Percentiles rank a stretch among this genome's conserved stretches.
Conservation (phyloP, 768 basidiomycete species). For the Guyanaporus albipodus region DNA sequence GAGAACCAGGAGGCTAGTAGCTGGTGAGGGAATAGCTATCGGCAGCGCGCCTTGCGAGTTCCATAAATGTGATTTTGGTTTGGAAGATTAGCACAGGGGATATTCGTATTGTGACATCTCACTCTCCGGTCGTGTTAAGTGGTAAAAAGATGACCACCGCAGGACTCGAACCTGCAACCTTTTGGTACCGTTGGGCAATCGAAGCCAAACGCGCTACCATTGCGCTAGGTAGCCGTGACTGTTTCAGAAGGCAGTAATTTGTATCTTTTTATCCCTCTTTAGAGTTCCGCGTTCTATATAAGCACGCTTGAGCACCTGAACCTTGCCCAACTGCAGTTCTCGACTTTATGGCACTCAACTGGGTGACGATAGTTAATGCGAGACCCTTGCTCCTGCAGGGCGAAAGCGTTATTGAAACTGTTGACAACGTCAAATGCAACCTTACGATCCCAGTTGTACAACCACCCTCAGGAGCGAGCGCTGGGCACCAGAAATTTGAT, state of each 20-base stretch:
- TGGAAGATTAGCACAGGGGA: slow-evolving; percentile 4
- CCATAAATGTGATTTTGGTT: slow-evolving; percentile 34
- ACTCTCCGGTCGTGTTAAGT: background rate
- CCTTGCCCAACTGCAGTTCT: background rate
- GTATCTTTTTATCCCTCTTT: background rate
- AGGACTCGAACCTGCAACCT: slow-evolving; percentile 98
- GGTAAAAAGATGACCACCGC: slow-evolving; percentile 63
- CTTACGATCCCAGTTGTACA: slow-evolving; percentile 55
- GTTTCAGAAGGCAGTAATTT: background rate
- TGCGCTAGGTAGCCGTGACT: slow-evolving; percentile 71
- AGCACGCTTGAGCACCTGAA: background rate
- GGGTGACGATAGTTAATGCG: slow-evolving; percentile 59
- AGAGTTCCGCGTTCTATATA: background rate
- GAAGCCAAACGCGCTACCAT: slow-evolving; percentile 97
- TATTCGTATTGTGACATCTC: background rate
- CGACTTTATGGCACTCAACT: slow-evolving; percentile 68
- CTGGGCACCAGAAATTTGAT: slow-evolving; percentile 54
- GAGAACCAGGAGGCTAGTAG: slow-evolving; percentile 31
- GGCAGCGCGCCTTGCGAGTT: slow-evolving; percentile 61
- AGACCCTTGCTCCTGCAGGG: slow-evolving; percentile 60
- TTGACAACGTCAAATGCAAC: slow-evolving; percentile 57
- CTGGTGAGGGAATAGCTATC: slow-evolving; percentile 52
- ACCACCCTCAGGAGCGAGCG: slow-evolving; percentile 48
- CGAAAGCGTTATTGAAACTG: slow-evolving; percentile 54
- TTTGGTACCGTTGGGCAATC: slow-evolving; percentile 75